Evolutionary conservation across 148 eudicot species (phyloP), one percentile per base, ranked within the genome.

Genomic region (Diospyros kaki): DNA sequence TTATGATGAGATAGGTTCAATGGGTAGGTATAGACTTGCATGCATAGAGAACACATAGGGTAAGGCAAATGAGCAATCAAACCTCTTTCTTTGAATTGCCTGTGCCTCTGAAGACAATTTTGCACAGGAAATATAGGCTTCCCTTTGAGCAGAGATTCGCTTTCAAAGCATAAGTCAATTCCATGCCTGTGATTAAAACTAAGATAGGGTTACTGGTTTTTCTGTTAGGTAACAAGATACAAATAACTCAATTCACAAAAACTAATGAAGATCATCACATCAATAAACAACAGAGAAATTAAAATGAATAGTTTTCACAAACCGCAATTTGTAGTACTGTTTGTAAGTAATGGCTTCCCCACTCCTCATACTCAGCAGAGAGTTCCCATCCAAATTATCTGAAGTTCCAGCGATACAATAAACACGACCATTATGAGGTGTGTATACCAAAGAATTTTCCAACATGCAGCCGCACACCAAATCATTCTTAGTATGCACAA

Each of bases 391-490:
- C 82, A 89, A 67, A 65, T 80, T 80, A 52, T 77, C 75, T 59
- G 87, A 72, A 65, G 75, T 78, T 9, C 92, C 90, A 28, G 66
- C 52, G 6, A 93, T 76, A 65, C 83, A 84, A 76, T 95, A 95
- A 18, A 90, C 9, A 50, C 41, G 58, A 53, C 88, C 85, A 74
- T 82, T 90, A 64, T 95, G 99, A 75, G 99, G 97, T 10, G 99
- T 89, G 69, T 79, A 83, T 4, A 89, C 94, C 79, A 90, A 73
- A 71, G 91, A 89, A 63, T 87, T 87, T 68, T 92, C 87, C 68
- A 92, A 62, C 80, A 77, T 63, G 72, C 89, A 85, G 58, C 78
- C 58, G 65, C 86, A 83, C 6, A 89, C 75, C 70, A 75, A 58
- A 62, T 91, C 91, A 53, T 77, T 81, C 66, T 63, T 83, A 4